Evolutionary conservation across 2,329 filamentous ascomycete genomes (phyloP), one percentile per base, ranked within the genome.

Genomic region (Xylaria sp.): DNA sequence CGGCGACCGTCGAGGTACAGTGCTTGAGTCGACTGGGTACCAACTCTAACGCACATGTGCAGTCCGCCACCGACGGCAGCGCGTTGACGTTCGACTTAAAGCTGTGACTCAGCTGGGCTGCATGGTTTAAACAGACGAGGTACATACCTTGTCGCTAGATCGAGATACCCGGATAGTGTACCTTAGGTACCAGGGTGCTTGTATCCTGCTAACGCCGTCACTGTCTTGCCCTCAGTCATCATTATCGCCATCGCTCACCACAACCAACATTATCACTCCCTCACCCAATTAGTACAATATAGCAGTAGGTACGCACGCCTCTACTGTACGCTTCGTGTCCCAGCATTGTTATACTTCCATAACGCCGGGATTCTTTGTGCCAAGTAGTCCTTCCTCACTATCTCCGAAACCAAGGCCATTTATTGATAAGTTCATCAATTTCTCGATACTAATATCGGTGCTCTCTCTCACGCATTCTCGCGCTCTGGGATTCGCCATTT

Each of bases 71-170:
- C 60, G n/a, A 41, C 39, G 41, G 60, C 52, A 61, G 54, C 20
- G 61, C 37, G 37, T 65, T 60, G 66, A 71, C 58, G 60, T 70
- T 46, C 55, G 57, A 60, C 54, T 56, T 23, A 32, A 63, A 55
- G 61, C 59, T 61, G 66, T 71, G 69, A 71, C 69, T 69, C 66
- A 65, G 65, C 60, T 41, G 46, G 52, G 46, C 57, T n/a, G 37
- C 46, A 63, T 58, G 39, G 37, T 44, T 61, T 39, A 57, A 55
- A 37, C 58, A 12, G 41, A 37, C 60, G 48, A 46, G 41, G 58
- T 55, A 68, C 56, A 13, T 44, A 46, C 41, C 55, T 55, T 39
- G 58, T 55, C 51, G 52, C 34, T 51, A 20, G 54, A 48, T 63
- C 58, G 28, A 63, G 62, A 64, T 64, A 69, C 25, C n/a, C 18